phyloP scores from a whole-genome alignment of 2,329 filamentous ascomycete species.

The Cadophora luteo-olivacea region DNA sequence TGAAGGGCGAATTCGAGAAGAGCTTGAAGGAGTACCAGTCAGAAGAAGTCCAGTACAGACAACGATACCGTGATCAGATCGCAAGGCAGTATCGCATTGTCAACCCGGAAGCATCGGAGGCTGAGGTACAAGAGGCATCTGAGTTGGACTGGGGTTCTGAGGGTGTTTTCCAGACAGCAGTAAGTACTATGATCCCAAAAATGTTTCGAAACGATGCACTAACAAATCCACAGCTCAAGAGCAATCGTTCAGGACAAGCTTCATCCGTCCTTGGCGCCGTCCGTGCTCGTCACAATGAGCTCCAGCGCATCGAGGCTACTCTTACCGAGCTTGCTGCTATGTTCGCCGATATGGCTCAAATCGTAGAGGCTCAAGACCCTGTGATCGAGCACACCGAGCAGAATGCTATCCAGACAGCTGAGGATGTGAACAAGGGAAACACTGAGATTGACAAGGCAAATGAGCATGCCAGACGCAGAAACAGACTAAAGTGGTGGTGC shows the following conservation, averaged over 20 bases:
- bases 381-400: constrained; percentile 67
- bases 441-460: constrained; percentile 73
- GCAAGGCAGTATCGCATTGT: constrained; percentile 82
- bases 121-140: constrained; percentile 72
- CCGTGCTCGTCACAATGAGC: constrained; percentile 82
- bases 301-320: constrained; percentile 80
- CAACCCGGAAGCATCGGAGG: constrained; percentile 78
- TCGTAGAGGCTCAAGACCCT: constrained; percentile 75
- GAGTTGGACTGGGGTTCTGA: constrained; percentile 78
- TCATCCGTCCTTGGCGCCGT: constrained; percentile 78
- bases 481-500: constrained; percentile 86
- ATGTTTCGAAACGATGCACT: constrained; percentile 25
- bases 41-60: constrained; percentile 74
- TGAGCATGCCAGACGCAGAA: constrained; percentile 67
- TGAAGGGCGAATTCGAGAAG: constrained; percentile 76
- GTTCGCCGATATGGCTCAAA: constrained; percentile 76
- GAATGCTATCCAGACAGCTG: constrained; percentile 69
- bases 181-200: constrained; percentile 53
- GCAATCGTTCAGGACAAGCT: constrained; percentile 76
- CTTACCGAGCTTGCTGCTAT: constrained; percentile 72
- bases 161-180: constrained; percentile 82
- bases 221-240: constrained; percentile 64
- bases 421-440: constrained; percentile 73
- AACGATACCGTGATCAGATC: constrained; percentile 78
- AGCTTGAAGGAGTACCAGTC: constrained; percentile 74